These are phyloP conservation scores for Dinochytrium kinnereticum DNA, from an alignment of 371 early-diverging fungal genomes.

Conservation along the genomic window DNA sequence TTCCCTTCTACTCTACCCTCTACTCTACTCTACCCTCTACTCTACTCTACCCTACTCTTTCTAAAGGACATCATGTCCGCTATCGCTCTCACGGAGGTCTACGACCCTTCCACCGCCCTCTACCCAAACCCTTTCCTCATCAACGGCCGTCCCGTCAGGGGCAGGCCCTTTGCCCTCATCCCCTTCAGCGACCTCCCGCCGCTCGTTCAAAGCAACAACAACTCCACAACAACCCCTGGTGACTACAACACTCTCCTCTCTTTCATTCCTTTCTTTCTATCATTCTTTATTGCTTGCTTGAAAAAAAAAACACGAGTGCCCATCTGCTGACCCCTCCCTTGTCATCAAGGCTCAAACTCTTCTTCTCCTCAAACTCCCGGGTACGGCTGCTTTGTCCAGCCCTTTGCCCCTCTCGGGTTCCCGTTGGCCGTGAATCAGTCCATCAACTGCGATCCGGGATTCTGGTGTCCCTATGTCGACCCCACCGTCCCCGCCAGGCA, in stretches of 20 bases:
- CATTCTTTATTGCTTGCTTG: no score
- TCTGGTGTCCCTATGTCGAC: slow-evolving; percentile 27
- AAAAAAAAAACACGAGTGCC: no score
- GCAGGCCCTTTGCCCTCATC: not conserved
- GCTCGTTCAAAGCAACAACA: not conserved
- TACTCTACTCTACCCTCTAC: not conserved
- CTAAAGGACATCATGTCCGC: not conserved
- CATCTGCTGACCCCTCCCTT: no score
- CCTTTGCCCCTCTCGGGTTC: slow-evolving; percentile 13
- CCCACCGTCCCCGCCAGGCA: slow-evolving; percentile 14
- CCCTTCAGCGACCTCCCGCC: not conserved
- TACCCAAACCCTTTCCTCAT: slow-evolving; percentile 12
- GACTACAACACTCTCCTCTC: no score
- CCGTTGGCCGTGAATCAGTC: not conserved
- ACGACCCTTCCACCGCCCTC: not conserved
- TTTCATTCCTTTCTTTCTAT: not conserved
- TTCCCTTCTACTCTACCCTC: not conserved
- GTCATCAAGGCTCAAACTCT: no score
- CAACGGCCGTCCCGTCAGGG: not conserved
- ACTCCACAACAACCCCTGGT: no score
- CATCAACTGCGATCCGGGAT: slow-evolving; percentile 23
- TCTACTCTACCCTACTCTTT: not conserved
- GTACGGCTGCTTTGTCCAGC: slow-evolving; percentile 29
- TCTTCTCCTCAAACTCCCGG: slow-evolving; percentile 2
- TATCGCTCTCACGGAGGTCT: slow-evolving; percentile 1